Base-by-base conservation (phyloP, 306 rosid genomes). In the Cicer pinnatifidum region DNA sequence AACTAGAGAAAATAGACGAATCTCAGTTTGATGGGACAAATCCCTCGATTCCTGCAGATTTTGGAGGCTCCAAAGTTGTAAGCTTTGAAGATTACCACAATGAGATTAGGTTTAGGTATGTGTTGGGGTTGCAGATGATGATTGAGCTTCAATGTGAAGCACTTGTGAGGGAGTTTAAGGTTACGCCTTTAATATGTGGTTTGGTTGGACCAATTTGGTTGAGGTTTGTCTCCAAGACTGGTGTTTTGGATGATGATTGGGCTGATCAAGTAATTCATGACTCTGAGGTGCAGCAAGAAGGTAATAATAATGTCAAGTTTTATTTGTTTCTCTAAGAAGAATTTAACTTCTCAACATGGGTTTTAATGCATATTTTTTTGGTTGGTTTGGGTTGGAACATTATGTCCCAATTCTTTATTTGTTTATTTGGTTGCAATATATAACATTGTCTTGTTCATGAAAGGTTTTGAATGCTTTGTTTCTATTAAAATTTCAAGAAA, bases 71-170 rank as follows among this genome's bases (percentile, higher is more conserved):
- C 1, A 59, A 57, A 11, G 69, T 39, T 54, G 60, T 78, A 8
- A 82, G 72, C 51, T 60, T 45, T 59, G 96, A 87, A 15, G 91
- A 88, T 50, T 91, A 85, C 56, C 83, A 78, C 46, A 85, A 78
- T 1, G 87, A 88, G 79, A 80, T 84, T 47, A 88, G 96, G 84
- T 63, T 86, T 39, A 82, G 92, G 73, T 93, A 93, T 54, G 86
- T 91, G 28, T 67, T 88, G 85, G 93, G 97, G 16, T 56, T 91
- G 84, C 96, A 91, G 84, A 38, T 90, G 67, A 89, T 93, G 91
- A 70, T 93, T 66, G 84, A 91, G 84, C 82, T 86, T 81, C 98
- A 91, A 16, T 91, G 97, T 5, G 96, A 91, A 78, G 91, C 84
- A 12, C 53, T 93, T 84, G 92, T 88, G 46, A 84, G 86, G 69